These are phyloP conservation scores for Vitellaria paradoxa DNA, from an alignment of 179 eudicot genomes.

Conservation along the genomic window DNA sequence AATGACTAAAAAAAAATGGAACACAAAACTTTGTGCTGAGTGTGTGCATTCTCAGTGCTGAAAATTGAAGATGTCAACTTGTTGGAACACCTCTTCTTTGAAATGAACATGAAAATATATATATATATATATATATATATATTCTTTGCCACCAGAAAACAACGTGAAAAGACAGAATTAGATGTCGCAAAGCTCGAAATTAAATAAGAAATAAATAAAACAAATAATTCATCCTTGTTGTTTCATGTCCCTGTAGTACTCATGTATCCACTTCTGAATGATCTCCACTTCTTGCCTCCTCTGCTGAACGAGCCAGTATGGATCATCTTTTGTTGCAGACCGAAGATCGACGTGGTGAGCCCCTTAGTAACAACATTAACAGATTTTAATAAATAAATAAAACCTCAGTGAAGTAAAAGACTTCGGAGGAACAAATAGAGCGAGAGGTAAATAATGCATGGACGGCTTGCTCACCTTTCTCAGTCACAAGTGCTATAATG, in stretches of 20 bases:
- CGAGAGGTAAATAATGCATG: background rate
- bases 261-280: slow-evolving; percentile 36
- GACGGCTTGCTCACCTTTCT: slow-evolving; percentile 28
- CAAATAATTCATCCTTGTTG: slow-evolving; percentile 5
- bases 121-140: too few species aligned
- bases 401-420: background rate
- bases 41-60: background rate
- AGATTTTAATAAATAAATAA: background rate
- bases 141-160: background rate
- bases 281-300: slow-evolving; percentile 45
- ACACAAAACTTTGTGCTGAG: background rate
- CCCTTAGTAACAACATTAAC: slow-evolving; percentile 17
- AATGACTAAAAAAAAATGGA: too few species aligned
- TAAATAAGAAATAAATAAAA: background rate
- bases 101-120: background rate
- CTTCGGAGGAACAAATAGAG: background rate
- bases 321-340: slow-evolving; percentile 34
- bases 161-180: background rate
- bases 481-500: slow-evolving; percentile 42
- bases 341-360: slow-evolving; percentile 46
- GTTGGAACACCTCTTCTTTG: background rate
- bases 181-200: background rate
- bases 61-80: background rate
- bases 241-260: slow-evolving; percentile 32
- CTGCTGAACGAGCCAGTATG: slow-evolving; percentile 39